Evolutionary conservation across 257 asterid genomes (phyloP), one percentile per base, ranked within the genome.

Genomic region (Solanum gandarillasii): DNA sequence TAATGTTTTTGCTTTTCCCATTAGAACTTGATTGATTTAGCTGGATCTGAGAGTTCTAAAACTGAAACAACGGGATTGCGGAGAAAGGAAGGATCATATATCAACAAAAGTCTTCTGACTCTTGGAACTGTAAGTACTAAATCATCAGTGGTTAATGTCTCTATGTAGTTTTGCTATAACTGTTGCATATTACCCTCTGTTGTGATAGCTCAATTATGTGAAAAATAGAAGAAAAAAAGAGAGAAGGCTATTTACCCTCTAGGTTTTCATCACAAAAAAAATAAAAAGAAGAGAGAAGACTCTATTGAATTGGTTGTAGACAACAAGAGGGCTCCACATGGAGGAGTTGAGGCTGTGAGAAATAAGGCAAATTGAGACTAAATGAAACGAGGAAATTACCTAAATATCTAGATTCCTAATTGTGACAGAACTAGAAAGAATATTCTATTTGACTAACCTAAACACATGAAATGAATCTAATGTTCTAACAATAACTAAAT

Each of bases 11-110:
- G 86, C 89, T 83, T 90, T 81, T 88, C 43, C 90, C 62, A 18
- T 83, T 86, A 96, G 99, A 96, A 95, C 92, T 92, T 96, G 88
- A 96, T 96, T 75, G 99, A 96, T 90, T 93, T 96, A 88, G 99
- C 99, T 88, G 99, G 99, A 85, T 96, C 99, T 73, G 99, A 96
- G 92, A 95, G 99, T 90, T 96, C 99, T 31, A 96, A 96, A 91
- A 94, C 98, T 87, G 99, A 95, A 94, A 95, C 99, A 25, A 96
- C 97, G 71, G 99, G 99, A 76, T 84, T 96, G 90, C 92, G 98
- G 90, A 93, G 99, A 93, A 96, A 96, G 92, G 99, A 96, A 93
- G 99, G 99, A 91, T 94, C 99, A 39, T 96, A 96, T 91, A 95
- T 96, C 85, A 96, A 96, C 88, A 96, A 96, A 93, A 96, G 99